phyloP scores from a whole-genome alignment of 2,329 filamentous ascomycete species.

The Xylariaceae sp. region DNA sequence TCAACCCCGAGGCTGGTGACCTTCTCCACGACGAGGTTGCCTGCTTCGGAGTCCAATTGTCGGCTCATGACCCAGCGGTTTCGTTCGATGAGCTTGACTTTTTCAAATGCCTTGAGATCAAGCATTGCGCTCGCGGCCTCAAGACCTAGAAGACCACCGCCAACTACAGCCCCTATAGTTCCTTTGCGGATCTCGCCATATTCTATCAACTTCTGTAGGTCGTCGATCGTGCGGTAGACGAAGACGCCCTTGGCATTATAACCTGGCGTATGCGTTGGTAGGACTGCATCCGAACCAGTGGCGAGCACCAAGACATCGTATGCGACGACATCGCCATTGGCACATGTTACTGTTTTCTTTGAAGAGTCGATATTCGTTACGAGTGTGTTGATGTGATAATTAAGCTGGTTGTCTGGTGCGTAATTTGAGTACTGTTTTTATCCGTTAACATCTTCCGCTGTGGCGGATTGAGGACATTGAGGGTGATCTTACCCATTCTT shows the following conservation, averaged over 20 bases:
- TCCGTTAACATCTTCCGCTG: not conserved
- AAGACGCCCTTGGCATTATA: constrained; percentile 81
- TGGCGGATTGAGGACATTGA: not conserved
- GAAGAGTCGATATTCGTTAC: constrained; percentile 66
- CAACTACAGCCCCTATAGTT: constrained; percentile 72
- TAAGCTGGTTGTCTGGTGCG: constrained; percentile 65
- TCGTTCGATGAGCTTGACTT: constrained; percentile 77
- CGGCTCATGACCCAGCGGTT: constrained; percentile 80
- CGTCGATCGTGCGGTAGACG: constrained; percentile 83
- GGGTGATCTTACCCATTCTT: constrained; percentile 64
- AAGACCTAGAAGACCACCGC: constrained; percentile 79
- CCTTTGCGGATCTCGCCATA: constrained; percentile 68
- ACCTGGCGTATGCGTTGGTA: constrained; percentile 69
- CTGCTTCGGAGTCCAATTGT: constrained; percentile 79
- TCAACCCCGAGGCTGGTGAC: constrained; percentile 77
- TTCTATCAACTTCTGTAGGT: constrained; percentile 72
- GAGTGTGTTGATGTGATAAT: constrained; percentile 71
- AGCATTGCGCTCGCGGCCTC: constrained; percentile 93
- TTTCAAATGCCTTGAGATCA: constrained; percentile 71
- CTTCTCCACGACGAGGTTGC: constrained; percentile 77
- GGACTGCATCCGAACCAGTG: constrained; percentile 79
- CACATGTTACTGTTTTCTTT: constrained; percentile 66
- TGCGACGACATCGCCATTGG: constrained; percentile 63
- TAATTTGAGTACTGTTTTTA: constrained; percentile 55
- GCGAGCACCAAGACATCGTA: constrained; percentile 84